A percentile compares a stretch with the other conserved stretches of the same genome.
These are phyloP conservation scores for Mycena albidolilacea DNA, from an alignment of 768 basidiomycete genomes.

Conservation along the genomic window DNA sequence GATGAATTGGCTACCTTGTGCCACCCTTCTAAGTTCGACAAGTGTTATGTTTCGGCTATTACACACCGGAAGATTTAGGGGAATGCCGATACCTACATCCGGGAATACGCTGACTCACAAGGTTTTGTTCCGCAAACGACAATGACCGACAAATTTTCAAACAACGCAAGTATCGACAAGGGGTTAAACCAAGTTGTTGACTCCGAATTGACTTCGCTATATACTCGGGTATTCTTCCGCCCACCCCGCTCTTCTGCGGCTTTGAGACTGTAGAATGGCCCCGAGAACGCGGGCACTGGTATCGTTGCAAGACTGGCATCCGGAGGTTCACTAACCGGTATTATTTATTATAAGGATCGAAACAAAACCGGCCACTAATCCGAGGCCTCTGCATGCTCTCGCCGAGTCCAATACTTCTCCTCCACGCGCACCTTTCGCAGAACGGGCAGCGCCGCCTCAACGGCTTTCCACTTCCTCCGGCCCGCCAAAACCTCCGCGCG, in stretches of 20 bases:
- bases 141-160: not conserved
- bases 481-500: conserved; percentile 14
- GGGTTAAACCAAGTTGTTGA: not conserved
- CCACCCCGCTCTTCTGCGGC: conserved; percentile 1
- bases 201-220: conserved; percentile 1
- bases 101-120: not conserved
- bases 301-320: conserved; percentile 18
- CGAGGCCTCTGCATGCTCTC: conserved; percentile 21
- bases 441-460: conserved; percentile 10
- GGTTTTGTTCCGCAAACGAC: conserved; percentile 4
- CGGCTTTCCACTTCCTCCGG: conserved; percentile 10
- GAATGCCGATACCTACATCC: too few species aligned
- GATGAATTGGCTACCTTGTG: too few species aligned
- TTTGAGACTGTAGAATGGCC: conserved; percentile 19
- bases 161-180: not conserved
- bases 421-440: conserved; percentile 24
- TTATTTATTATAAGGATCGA: conserved; percentile 17
- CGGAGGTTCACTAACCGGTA: not conserved
- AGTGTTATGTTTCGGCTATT: too few species aligned
- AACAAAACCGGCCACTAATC: conserved; percentile 20
- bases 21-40: too few species aligned
- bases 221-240: conserved; percentile 1
- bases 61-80: too few species aligned
- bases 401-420: conserved; percentile 25
- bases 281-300: conserved; percentile 10